Evolutionary conservation across 106 monocot genomes (phyloP).

Genomic region (Allium fistulosum): DNA sequence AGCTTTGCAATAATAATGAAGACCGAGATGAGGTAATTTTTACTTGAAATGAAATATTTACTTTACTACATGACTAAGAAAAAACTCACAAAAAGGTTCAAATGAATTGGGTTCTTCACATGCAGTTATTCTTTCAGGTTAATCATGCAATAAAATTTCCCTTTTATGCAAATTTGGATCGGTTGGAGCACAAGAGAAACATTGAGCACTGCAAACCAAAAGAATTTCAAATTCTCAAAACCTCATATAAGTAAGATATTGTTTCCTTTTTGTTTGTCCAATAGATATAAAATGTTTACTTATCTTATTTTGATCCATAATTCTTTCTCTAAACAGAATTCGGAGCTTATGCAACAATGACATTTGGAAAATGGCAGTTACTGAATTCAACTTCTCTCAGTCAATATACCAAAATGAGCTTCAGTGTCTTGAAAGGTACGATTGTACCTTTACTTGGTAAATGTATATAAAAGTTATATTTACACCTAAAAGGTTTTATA

Average conservation of each 20-base stretch:
- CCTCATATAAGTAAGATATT: slow-evolving; percentile 40
- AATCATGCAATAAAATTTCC: slow-evolving; percentile 63
- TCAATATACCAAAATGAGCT: slow-evolving; percentile 55
- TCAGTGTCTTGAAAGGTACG: slow-evolving; percentile 55
- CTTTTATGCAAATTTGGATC: slow-evolving; percentile 55
- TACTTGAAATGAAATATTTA: no score
- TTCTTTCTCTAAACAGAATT: slow-evolving; percentile 15
- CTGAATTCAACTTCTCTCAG: slow-evolving; percentile 60
- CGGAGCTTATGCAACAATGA: slow-evolving; percentile 16
- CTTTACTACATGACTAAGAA: no score
- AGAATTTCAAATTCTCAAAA: slow-evolving; percentile 23
- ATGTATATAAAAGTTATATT: no score
- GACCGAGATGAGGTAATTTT: slow-evolving; percentile 26
- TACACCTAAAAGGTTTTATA: no score
- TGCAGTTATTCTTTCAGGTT: slow-evolving; percentile 31
- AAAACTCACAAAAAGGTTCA: no score
- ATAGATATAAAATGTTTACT: not conserved
- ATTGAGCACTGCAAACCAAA: slow-evolving; percentile 40
- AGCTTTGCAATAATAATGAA: slow-evolving; percentile 18
- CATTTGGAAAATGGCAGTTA: slow-evolving; percentile 41
- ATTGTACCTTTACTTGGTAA: not conserved
- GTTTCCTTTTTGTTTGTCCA: not conserved
- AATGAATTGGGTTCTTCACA: no score
- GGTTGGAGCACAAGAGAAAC: slow-evolving; percentile 75
- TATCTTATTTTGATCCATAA: not conserved